These are phyloP conservation scores for Pleurotus platypus DNA, from an alignment of 768 basidiomycete species.

Conservation along the genomic window DNA sequence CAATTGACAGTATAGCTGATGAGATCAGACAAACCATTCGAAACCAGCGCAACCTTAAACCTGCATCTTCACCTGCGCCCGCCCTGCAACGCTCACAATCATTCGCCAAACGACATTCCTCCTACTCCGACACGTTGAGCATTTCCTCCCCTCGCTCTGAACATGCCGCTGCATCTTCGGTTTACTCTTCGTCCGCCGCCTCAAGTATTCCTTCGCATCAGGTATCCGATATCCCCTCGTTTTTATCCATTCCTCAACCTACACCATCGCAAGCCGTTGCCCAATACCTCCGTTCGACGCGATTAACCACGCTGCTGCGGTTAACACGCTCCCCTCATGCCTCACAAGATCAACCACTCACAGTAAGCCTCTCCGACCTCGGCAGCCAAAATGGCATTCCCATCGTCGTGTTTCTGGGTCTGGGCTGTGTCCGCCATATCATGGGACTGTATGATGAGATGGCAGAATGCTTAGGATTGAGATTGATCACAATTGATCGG, in stretches of 20 bases:
- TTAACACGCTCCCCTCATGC: slow-evolving; percentile 81
- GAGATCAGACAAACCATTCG: slow-evolving; percentile 73
- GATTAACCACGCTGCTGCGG: slow-evolving; percentile 77
- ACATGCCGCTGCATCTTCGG: slow-evolving; percentile 41
- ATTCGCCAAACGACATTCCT: slow-evolving; percentile 44
- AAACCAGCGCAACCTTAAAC: slow-evolving; percentile 45
- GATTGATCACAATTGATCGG: slow-evolving; percentile 94
- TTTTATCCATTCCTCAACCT: slow-evolving; percentile 39
- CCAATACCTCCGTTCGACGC: slow-evolving; percentile 81
- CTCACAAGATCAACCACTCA: slow-evolving; percentile 67
- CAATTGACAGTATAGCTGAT: slow-evolving; percentile 83
- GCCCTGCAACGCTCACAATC: slow-evolving; percentile 13
- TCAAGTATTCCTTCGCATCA: slow-evolving; percentile 44
- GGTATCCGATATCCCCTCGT: slow-evolving; percentile 38
- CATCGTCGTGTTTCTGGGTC: slow-evolving; percentile 86
- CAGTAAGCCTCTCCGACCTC: slow-evolving; percentile 91
- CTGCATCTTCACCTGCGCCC: slow-evolving; percentile 28
- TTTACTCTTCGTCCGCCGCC: slow-evolving; percentile 47
- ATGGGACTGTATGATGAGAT: slow-evolving; percentile 97
- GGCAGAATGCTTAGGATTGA: slow-evolving; percentile 80
- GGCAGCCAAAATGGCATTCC: slow-evolving; percentile 85
- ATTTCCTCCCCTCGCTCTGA: slow-evolving; percentile 55
- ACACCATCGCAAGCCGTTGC: slow-evolving; percentile 71
- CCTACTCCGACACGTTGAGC: slow-evolving; percentile 55
- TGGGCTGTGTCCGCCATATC: slow-evolving; percentile 92